Base-by-base conservation (phyloP, 306 rosid species). In the Quercus bicolor region DNA sequence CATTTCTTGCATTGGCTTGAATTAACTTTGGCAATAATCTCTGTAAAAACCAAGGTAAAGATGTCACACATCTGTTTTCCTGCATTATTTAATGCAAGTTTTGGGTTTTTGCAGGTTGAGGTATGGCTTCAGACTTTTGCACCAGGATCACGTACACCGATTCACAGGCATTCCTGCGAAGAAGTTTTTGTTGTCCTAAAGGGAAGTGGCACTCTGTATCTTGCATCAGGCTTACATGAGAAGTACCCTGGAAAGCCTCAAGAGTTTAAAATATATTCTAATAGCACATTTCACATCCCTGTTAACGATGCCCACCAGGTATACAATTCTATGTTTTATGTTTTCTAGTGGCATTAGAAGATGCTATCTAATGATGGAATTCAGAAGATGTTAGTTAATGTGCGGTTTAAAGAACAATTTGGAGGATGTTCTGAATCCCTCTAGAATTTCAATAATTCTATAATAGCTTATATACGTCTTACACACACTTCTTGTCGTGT, bases 101-200 rank as follows among this genome's bases (percentile, higher is more conserved):
- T 72, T 73, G 34, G 57, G 75, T 28, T 71, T 80, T 80, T 34
- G 28, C 88, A 95, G 99, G 83, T 93, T 51, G 99, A 95, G 86
- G 90, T 91, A 43, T 92, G 99, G 98, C 98, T 91, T 52, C 98
- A 93, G 78, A 95, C 98, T 81, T 90, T 87, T 87, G 71, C 98
- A 69, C 96, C 97, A 1, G 92, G 98, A 83, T 84, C 97, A 40
- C 82, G 76, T 73, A 95, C 98, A 13, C 99, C 97, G 14, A 93
- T 95, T 83, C 98, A 95, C 77, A 87, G 95, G 84, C 96, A 93
- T 86, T 95, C 99, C 0, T 93, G 99, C 55, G 99, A 95, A 83
- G 96, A 95, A 83, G 93, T 93, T 82, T 93, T 93, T 76, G 78
- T 95, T 73, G 93, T 93, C 81, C 87, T 93, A 19, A 91, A 83